phyloP scores from a whole-genome alignment of 169 alveolate genomes.

The Sarcocystis neurona region DNA sequence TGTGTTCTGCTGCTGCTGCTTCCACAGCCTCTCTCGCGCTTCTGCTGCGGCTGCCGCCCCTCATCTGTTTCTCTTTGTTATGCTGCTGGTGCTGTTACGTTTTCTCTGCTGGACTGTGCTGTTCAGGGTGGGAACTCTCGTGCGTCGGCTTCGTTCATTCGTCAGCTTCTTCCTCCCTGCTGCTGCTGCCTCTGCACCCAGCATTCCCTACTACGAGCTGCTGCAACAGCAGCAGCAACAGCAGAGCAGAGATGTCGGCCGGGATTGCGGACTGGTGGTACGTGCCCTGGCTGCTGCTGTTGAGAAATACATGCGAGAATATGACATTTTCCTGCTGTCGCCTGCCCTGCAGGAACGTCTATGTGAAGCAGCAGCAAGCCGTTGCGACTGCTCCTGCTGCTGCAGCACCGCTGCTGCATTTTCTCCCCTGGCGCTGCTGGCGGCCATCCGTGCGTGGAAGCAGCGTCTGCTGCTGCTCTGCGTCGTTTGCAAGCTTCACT shows the following conservation, averaged over 20 bases:
- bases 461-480: neutral
- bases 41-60: too few relatives aligned
- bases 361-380: neutral
- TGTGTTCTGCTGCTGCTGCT: too few relatives aligned
- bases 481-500: neutral
- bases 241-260: too few relatives aligned
- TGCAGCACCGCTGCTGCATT: neutral
- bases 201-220: neutral
- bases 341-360: neutral
- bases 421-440: conserved; percentile 8
- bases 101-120: too few relatives aligned
- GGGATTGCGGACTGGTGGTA: neutral
- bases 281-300: neutral
- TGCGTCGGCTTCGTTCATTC: conserved; percentile 27
- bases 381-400: neutral
- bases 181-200: neutral
- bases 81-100: neutral
- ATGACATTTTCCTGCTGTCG: conserved; percentile 16
- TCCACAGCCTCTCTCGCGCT: too few relatives aligned
- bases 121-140: conserved; percentile 1
- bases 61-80: too few relatives aligned
- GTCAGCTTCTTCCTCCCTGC: neutral
- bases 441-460: conserved; percentile 1
- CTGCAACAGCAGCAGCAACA: too few relatives aligned
- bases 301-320: neutral